Conservation (phyloP, 805 yeast species). For the Monosporozyma yasuniensis region DNA sequence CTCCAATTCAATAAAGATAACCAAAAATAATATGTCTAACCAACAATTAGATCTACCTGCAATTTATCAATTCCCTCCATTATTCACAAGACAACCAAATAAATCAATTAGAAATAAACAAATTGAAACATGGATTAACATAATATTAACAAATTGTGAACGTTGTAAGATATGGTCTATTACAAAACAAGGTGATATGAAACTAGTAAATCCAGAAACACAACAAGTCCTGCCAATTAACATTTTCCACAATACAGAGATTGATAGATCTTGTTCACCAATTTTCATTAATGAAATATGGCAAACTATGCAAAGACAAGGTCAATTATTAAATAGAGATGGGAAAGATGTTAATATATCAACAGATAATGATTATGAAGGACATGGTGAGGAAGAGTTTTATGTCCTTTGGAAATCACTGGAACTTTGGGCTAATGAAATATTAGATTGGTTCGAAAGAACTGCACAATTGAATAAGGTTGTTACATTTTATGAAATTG, state of each 20-base stretch:
- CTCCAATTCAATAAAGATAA: too few relatives aligned
- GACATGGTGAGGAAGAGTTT: slow-evolving; percentile 15
- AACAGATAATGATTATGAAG: not conserved
- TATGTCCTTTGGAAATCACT: slow-evolving; percentile 59
- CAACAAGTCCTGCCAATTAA: slow-evolving; percentile 11
- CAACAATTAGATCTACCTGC: slow-evolving; percentile 32
- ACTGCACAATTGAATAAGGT: slow-evolving; percentile 74
- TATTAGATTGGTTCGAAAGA: slow-evolving; percentile 62
- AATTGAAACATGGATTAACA: slow-evolving; percentile 62
- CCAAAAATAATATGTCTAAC: not conserved
- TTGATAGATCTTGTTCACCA: slow-evolving; percentile 45
- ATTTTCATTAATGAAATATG: slow-evolving; percentile 51
- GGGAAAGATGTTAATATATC: not conserved
- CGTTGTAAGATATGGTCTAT: slow-evolving; percentile 47
- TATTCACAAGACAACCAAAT: slow-evolving; percentile 84
- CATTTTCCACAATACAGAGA: slow-evolving; percentile 43
- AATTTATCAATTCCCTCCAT: slow-evolving; percentile 76
- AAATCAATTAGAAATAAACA: slow-evolving; percentile 70
- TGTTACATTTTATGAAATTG: slow-evolving; percentile 72
- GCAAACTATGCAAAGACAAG: slow-evolving; percentile 44
- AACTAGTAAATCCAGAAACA: not conserved
- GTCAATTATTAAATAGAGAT: slow-evolving; percentile 44
- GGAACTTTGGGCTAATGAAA: slow-evolving; percentile 54
- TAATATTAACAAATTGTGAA: slow-evolving; percentile 55
- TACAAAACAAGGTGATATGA: slow-evolving; percentile 24